Percentiles rank a stretch among this genome's conserved stretches.
These are phyloP conservation scores for Aspergillus luchuensis DNA, from an alignment of 2,329 filamentous ascomycete species.

Conservation along the genomic window DNA sequence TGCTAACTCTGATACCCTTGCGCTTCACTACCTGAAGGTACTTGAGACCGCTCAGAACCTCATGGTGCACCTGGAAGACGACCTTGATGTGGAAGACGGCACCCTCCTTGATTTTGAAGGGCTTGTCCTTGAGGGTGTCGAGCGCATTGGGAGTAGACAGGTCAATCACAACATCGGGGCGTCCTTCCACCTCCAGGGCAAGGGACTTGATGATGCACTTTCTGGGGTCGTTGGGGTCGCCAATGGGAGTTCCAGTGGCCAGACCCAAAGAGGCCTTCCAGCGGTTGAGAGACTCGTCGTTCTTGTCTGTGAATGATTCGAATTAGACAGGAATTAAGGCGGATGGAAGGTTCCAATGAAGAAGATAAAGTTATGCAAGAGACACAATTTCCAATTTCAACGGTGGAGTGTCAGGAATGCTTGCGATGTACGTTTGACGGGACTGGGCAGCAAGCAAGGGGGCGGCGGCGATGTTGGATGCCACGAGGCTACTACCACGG, in stretches of 20 bases:
- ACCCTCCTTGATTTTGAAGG: constrained; percentile 97
- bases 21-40: constrained; percentile 94
- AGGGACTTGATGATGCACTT: constrained; percentile 93
- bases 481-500: constrained; percentile 12
- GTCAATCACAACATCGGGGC: constrained; percentile 84
- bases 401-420: neutral
- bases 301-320: constrained; percentile 52
- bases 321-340: constrained; percentile 23
- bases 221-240: constrained; percentile 77
- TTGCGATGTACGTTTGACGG: neutral
- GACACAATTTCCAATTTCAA: neutral
- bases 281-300: constrained; percentile 92
- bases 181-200: constrained; percentile 81
- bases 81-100: constrained; percentile 92
- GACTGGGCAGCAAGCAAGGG: neutral
- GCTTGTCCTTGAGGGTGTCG: constrained; percentile 78
- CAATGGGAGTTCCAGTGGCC: constrained; percentile 68
- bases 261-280: constrained; percentile 98
- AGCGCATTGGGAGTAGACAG: constrained; percentile 74
- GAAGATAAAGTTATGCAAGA: too few species aligned
- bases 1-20: constrained; percentile 82
- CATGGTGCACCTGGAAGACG: constrained; percentile 92
- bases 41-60: constrained; percentile 92
- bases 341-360: neutral
- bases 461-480: neutral